Evolutionary conservation across 345 rosid genomes (phyloP).

Genomic region (Zanthoxylum bungeanum): DNA sequence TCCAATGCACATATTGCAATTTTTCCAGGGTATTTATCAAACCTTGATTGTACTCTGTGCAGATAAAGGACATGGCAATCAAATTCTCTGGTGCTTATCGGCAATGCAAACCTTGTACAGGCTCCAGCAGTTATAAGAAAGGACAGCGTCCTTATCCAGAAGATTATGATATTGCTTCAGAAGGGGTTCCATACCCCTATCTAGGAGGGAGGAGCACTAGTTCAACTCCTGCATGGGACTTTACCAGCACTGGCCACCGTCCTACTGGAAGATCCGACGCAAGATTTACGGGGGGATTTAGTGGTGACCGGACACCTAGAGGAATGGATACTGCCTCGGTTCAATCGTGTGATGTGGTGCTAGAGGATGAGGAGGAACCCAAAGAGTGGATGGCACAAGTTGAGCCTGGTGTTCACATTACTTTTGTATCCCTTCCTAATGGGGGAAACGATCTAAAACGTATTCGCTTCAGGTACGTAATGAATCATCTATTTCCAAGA

Average conservation of each 20-base stretch:
- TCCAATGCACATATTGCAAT: background rate
- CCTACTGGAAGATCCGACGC: slow-evolving; percentile 41
- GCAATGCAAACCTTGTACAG: slow-evolving; percentile 89
- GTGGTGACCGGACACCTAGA: slow-evolving; percentile 50
- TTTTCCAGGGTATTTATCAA: background rate
- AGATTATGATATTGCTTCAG: slow-evolving; percentile 73
- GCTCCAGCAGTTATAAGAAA: slow-evolving; percentile 69
- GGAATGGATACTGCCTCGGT: slow-evolving; percentile 48
- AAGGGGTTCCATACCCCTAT: slow-evolving; percentile 75
- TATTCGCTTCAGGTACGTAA: slow-evolving; percentile 78
- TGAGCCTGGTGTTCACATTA: slow-evolving; percentile 97
- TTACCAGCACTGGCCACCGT: slow-evolving; percentile 43
- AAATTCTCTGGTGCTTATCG: slow-evolving; percentile 80
- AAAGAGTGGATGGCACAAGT: slow-evolving; percentile 99
- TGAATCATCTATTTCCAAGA: background rate
- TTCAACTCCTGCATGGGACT: slow-evolving; percentile 98
- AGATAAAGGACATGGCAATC: slow-evolving; percentile 93
- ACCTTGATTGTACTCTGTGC: slow-evolving; percentile 19
- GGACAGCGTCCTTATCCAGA: slow-evolving; percentile 59
- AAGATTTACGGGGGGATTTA: slow-evolving; percentile 36
- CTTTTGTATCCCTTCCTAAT: slow-evolving; percentile 81
- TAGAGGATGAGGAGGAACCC: slow-evolving; percentile 76
- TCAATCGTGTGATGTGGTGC: slow-evolving; percentile 61
- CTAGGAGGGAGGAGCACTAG: slow-evolving; percentile 67
- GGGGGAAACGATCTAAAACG: slow-evolving; percentile 97